phyloP scores from a whole-genome alignment of 225 moss, liverwort and hornwort species.

The Polytrichum formosum region DNA sequence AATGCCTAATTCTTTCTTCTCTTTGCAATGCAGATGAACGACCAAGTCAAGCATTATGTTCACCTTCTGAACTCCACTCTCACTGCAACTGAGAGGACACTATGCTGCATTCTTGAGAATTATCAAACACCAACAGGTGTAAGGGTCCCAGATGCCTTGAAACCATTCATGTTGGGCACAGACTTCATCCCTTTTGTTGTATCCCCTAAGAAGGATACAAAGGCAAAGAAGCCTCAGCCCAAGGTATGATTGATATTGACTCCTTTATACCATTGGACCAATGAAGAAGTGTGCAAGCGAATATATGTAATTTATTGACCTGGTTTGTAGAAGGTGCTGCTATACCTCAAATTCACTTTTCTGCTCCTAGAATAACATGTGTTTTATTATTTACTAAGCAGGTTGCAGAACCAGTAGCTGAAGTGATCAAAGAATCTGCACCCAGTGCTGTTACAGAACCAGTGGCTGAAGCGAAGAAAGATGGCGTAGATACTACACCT shows the following conservation, averaged over 20 bases:
- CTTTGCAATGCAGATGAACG: constrained; percentile 49
- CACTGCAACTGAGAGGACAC: constrained; percentile 79
- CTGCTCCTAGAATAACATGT: neutral
- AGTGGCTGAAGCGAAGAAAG: constrained; percentile 14
- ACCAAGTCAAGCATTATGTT: constrained; percentile 65
- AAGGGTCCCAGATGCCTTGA: constrained; percentile 65
- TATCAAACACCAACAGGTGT: constrained; percentile 79
- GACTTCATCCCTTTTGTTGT: constrained; percentile 65
- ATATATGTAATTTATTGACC: neutral
- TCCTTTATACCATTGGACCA: neutral
- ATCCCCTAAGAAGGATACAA: constrained; percentile 37
- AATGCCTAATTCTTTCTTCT: neutral
- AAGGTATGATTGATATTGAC: constrained; percentile 18
- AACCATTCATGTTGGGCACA: constrained; percentile 67
- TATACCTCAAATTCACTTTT: neutral
- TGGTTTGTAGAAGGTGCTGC: neutral
- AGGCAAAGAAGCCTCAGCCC: constrained; percentile 36
- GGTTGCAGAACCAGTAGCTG: constrained; percentile 24
- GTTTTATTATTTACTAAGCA: constrained; percentile 14
- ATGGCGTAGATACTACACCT: constrained; percentile 39
- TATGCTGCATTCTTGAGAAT: constrained; percentile 88
- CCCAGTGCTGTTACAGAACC: too few species aligned
- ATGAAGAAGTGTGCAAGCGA: neutral
- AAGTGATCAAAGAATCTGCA: constrained; percentile 11
- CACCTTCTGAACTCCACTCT: constrained; percentile 85